Conservation (phyloP, 768 basidiomycete species). For the Porpolomopsis calyptriformis region DNA sequence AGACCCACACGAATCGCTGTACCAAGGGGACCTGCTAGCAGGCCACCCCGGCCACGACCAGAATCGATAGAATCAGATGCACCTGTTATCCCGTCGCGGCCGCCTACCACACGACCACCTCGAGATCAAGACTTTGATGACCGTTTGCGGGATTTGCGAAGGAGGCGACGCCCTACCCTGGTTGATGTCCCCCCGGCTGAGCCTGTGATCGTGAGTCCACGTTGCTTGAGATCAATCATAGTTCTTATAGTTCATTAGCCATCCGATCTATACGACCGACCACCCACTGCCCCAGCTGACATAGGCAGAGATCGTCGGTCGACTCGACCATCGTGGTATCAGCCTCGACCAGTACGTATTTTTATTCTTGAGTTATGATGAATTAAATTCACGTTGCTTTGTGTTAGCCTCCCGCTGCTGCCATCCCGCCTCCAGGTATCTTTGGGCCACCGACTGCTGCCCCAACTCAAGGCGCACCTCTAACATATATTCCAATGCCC, state of each 20-base stretch:
- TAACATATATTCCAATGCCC: constrained; percentile 37
- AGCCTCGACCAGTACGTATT: too few relatives aligned
- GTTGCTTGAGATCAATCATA: neutral
- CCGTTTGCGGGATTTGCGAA: neutral
- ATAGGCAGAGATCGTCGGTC: constrained; percentile 10
- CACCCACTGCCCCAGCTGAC: constrained; percentile 21
- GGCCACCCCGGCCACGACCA: neutral
- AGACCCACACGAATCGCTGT: neutral
- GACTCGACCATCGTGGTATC: constrained; percentile 24
- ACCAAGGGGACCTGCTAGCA: neutral
- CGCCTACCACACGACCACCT: neutral
- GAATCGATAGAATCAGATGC: constrained; percentile 4
- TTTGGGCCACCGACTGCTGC: constrained; percentile 16
- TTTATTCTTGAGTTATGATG: neutral
- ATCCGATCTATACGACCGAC: constrained; percentile 10
- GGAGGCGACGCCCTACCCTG: too few relatives aligned
- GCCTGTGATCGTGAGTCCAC: constrained; percentile 19
- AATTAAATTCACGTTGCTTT: neutral
- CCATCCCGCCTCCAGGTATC: constrained; percentile 19
- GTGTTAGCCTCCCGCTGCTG: constrained; percentile 5
- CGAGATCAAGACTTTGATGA: neutral
- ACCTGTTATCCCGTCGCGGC: constrained; percentile 5
- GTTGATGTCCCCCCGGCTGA: constrained; percentile 13
- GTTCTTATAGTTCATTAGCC: constrained; percentile 1
- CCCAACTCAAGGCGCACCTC: constrained; percentile 15